These are phyloP conservation scores for Dactylellina leptospora DNA, from an alignment of 2,329 filamentous ascomycete species.

Conservation along the genomic window DNA sequence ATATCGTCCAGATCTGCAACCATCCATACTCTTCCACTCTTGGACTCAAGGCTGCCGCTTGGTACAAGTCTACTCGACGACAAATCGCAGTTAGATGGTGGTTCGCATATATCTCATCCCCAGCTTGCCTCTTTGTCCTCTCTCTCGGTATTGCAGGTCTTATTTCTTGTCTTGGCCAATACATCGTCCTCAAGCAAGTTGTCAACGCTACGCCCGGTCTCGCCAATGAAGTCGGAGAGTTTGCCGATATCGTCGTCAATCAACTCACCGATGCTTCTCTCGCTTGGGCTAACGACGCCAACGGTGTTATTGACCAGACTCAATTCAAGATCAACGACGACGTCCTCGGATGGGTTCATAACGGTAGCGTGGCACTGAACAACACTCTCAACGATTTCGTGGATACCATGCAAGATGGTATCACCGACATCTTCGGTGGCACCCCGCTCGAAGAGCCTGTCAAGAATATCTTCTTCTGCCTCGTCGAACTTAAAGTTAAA, in stretches of 20 bases:
- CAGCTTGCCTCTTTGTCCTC: slow-evolving; percentile 84
- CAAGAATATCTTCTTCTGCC: slow-evolving; percentile 80
- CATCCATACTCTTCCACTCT: slow-evolving; percentile 77
- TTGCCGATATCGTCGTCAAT: slow-evolving; percentile 79
- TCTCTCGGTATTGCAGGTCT: slow-evolving; percentile 83
- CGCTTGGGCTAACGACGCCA: slow-evolving; percentile 79
- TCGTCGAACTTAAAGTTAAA: slow-evolving; percentile 87
- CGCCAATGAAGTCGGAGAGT: slow-evolving; percentile 76
- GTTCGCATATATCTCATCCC: slow-evolving; percentile 84
- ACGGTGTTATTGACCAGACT: slow-evolving; percentile 73
- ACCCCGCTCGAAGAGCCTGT: slow-evolving; percentile 72
- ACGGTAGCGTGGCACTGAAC: slow-evolving; percentile 82
- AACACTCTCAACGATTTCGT: slow-evolving; percentile 84
- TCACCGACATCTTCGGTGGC: slow-evolving; percentile 81
- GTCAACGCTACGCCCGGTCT: slow-evolving; percentile 79
- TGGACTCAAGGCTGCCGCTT: slow-evolving; percentile 75
- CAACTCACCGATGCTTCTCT: slow-evolving; percentile 76
- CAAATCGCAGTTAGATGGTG: slow-evolving; percentile 82
- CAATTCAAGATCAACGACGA: slow-evolving; percentile 80
- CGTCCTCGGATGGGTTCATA: slow-evolving; percentile 85
- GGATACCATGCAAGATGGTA: slow-evolving; percentile 75
- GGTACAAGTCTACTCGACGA: slow-evolving; percentile 70
- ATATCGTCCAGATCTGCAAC: slow-evolving; percentile 86
- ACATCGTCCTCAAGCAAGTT: slow-evolving; percentile 76
- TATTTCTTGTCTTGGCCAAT: slow-evolving; percentile 83